Evolutionary conservation across 257 asterid genomes (phyloP).

Genomic region (Perilla frutescens): DNA sequence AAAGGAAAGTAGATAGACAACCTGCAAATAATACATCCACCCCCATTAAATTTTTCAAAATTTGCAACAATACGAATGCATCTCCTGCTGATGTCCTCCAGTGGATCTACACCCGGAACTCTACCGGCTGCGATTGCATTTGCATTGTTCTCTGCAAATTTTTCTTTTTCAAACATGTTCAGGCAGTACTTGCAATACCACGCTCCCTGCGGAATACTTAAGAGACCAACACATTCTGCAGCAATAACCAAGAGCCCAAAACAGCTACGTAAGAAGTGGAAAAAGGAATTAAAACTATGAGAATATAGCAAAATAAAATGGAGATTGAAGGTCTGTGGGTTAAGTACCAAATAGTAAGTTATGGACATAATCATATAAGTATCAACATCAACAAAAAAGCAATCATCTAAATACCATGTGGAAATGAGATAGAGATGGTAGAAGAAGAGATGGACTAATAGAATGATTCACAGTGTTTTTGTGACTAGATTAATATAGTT

Average conservation of each 20-base stretch:
- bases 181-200: slow-evolving; percentile 83
- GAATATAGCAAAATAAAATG: slow-evolving; percentile 16
- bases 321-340: slow-evolving; percentile 11
- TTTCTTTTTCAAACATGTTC: slow-evolving; percentile 62
- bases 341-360: slow-evolving; percentile 1
- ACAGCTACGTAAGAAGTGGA: slow-evolving; percentile 21
- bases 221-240: slow-evolving; percentile 73
- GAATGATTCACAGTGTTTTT: not conserved
- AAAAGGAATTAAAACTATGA: slow-evolving; percentile 16
- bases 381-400: slow-evolving; percentile 10
- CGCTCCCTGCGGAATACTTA: slow-evolving; percentile 60
- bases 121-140: slow-evolving; percentile 97
- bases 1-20: slow-evolving; percentile 34
- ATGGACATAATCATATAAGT: not conserved
- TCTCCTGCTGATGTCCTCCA: slow-evolving; percentile 73
- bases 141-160: slow-evolving; percentile 55
- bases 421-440: not conserved
- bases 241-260: slow-evolving; percentile 24
- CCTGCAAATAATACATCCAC: slow-evolving; percentile 97
- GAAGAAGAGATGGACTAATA: slow-evolving; percentile 1
- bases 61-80: slow-evolving; percentile 76
- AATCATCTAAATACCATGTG: slow-evolving; percentile 29
- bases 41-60: slow-evolving; percentile 50
- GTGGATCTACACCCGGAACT: slow-evolving; percentile 75
- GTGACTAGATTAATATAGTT: not conserved